Evolutionary conservation across 2,329 filamentous ascomycete genomes (phyloP).

Genomic region (Rosellinia necatrix): DNA sequence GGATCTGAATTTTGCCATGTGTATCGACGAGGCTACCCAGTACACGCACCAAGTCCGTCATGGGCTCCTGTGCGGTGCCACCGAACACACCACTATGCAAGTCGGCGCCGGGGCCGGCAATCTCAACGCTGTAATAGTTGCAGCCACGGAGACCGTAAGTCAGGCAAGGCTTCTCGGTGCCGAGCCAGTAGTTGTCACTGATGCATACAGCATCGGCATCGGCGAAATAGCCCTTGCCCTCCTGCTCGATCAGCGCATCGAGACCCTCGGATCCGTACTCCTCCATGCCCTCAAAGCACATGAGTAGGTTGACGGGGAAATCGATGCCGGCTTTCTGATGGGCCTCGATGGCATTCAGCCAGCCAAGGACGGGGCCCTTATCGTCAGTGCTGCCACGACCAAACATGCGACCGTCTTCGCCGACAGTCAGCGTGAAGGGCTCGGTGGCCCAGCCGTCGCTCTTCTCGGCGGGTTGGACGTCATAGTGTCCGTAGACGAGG

Average conservation of each 20-base stretch:
- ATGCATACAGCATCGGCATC: constrained; percentile 97
- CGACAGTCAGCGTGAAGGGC: constrained; percentile 86
- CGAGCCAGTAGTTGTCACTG: constrained; percentile 99
- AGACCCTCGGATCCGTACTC: constrained; percentile 97
- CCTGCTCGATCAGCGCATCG: constrained; percentile 89
- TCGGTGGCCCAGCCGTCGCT: constrained; percentile 96
- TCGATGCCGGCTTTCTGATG: constrained; percentile 94
- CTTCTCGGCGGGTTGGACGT: constrained; percentile 92
- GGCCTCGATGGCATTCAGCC: constrained; percentile 97
- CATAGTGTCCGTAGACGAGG: constrained; percentile 97
- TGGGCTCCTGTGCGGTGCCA: constrained; percentile 94
- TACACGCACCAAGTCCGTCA: constrained; percentile 90
- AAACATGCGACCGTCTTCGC: constrained; percentile 93
- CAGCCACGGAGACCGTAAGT: constrained; percentile 96
- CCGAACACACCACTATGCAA: constrained; percentile 97
- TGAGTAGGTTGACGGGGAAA: constrained; percentile 95
- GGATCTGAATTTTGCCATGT: constrained; percentile 89
- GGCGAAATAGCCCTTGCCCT: constrained; percentile 93
- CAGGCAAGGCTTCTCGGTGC: constrained; percentile 96
- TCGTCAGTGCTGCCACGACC: constrained; percentile 95
- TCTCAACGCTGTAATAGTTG: constrained; percentile 95
- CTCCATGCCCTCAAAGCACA: constrained; percentile 99
- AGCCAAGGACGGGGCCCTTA: constrained; percentile 95
- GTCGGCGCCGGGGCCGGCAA: constrained; percentile 90
- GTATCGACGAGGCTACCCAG: constrained; percentile 85